phyloP scores from a whole-genome alignment of 164 flowering plant genomes.

The Vitis cinerea region DNA sequence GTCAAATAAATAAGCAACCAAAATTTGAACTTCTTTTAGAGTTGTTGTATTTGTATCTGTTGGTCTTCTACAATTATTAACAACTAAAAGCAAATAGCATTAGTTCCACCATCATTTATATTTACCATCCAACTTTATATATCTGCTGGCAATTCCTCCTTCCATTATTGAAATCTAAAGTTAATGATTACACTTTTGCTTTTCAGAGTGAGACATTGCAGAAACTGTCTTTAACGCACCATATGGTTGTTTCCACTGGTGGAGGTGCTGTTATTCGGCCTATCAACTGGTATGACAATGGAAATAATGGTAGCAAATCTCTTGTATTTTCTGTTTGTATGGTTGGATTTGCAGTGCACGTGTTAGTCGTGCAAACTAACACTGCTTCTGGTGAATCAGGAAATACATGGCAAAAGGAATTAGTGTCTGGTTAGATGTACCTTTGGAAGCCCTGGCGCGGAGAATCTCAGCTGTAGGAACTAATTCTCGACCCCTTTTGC shows the following conservation, averaged over 20 bases:
- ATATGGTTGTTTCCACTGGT: conserved; percentile 85
- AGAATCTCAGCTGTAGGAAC: conserved; percentile 89
- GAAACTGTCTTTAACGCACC: conserved; percentile 61
- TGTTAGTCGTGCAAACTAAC: not conserved
- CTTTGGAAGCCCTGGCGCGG: conserved; percentile 75
- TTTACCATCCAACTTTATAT: not conserved
- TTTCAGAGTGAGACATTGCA: conserved; percentile 68
- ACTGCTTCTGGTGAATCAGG: conserved; percentile 40
- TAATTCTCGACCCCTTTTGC: conserved; percentile 86
- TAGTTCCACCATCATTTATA: not conserved
- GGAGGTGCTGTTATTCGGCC: conserved; percentile 90
- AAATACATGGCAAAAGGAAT: conserved; percentile 79
- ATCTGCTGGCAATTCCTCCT: not conserved
- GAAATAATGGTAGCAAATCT: not conserved
- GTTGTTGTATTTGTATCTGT: no score
- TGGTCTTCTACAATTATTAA: no score
- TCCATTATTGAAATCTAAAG: not conserved
- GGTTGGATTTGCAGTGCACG: not conserved
- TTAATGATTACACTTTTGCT: conserved; percentile 4
- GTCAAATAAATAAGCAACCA: no score
- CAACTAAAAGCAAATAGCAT: no score
- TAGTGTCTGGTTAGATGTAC: conserved; percentile 92
- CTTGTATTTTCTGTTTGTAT: not conserved
- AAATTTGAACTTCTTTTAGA: no score
- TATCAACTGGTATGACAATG: conserved; percentile 59